A percentile compares a stretch with the other conserved stretches of the same genome.
Evolutionary conservation across 768 basidiomycete genomes (phyloP).

Genomic region (Pisolithus albus): DNA sequence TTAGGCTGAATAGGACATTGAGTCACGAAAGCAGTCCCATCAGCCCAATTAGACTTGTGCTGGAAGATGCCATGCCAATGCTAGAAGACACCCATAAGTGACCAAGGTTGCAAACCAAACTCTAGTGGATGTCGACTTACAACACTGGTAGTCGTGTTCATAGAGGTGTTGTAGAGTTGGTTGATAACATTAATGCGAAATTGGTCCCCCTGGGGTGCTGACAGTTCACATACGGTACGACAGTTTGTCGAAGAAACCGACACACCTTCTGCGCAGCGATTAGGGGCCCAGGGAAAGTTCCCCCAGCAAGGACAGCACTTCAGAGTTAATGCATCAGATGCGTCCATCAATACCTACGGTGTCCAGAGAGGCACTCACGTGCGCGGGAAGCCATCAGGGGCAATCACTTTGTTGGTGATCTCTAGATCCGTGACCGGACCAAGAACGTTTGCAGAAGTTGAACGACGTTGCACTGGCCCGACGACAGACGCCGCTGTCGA

Average conservation of each 20-base stretch:
- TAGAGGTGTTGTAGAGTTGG: slow-evolving; percentile 23
- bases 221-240: not conserved
- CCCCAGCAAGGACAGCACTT: slow-evolving; percentile 40
- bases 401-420: slow-evolving; percentile 37
- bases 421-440: slow-evolving; percentile 29
- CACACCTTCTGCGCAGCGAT: slow-evolving; percentile 37
- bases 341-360: slow-evolving; percentile 22
- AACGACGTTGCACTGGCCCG: not conserved
- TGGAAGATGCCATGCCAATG: slow-evolving; percentile 55
- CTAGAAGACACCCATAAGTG: slow-evolving; percentile 21
- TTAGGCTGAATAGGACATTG: slow-evolving; percentile 26
- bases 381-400: slow-evolving; percentile 44
- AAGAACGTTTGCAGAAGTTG: slow-evolving; percentile 10
- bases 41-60: slow-evolving; percentile 35
- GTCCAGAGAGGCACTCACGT: slow-evolving; percentile 22
- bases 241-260: not conserved
- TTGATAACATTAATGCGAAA: slow-evolving; percentile 35
- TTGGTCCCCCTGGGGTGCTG: slow-evolving; percentile 22
- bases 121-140: slow-evolving; percentile 18
- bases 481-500: not conserved
- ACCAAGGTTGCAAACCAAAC: not conserved
- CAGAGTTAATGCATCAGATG: not conserved
- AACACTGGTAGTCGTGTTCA: slow-evolving; percentile 31
- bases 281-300: slow-evolving; percentile 43
- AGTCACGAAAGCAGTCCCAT: slow-evolving; percentile 37